Conservation (phyloP, 345 rosid genomes). For the Eucalyptus globulus region DNA sequence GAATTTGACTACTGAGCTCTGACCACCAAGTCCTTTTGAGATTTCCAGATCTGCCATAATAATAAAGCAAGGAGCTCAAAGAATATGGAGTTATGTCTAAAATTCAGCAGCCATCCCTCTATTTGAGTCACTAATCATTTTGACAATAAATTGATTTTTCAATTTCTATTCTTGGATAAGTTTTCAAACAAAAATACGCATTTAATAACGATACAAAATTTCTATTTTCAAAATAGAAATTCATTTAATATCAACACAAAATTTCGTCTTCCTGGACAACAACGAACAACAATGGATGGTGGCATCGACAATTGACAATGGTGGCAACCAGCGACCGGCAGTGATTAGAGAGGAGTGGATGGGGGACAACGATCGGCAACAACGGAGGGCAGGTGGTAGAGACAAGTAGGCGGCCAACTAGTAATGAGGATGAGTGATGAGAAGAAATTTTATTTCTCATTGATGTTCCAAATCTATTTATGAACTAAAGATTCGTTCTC, state of each 20-base stretch:
- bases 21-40: not conserved
- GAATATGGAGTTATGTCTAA: not conserved
- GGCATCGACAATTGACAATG: rapidly evolving
- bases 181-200: rapidly evolving
- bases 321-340: rapidly evolving
- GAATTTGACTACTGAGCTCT: not conserved
- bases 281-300: rapidly evolving
- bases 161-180: rapidly evolving
- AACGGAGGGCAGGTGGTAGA: rapidly evolving
- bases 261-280: rapidly evolving
- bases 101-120: not conserved
- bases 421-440: too few species aligned
- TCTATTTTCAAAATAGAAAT: too few species aligned
- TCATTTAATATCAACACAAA: too few species aligned
- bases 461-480: rapidly evolving
- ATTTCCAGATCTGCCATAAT: not conserved
- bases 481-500: too few species aligned
- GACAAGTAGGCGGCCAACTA: rapidly evolving
- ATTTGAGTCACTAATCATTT: too few species aligned
- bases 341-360: rapidly evolving
- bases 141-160: rapidly evolving
- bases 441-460: too few species aligned
- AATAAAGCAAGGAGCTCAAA: not conserved
- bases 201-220: too few species aligned
- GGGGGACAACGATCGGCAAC: rapidly evolving